Percentiles rank a stretch among this genome's conserved stretches.
Conservation (phyloP, 192 early-diverging fungal genomes). For the Mortierella claussenii region DNA sequence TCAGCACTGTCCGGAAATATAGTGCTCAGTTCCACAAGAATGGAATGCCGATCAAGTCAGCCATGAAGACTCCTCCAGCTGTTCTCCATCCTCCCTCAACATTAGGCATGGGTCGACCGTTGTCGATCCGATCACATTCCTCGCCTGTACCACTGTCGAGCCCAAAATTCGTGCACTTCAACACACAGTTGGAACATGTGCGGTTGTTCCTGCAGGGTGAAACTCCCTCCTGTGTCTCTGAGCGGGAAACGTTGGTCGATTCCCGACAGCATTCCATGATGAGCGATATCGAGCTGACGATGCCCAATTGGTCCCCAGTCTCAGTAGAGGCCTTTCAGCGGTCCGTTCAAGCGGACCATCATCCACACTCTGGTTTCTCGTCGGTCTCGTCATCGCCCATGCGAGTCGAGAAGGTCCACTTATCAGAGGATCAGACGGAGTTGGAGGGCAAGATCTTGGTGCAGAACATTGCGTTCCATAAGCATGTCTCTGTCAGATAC, state of each 20-base stretch:
- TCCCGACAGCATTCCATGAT: conserved; percentile 18
- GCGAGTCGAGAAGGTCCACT: conserved; percentile 63
- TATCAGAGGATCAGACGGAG: conserved; percentile 60
- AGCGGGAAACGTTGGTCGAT: conserved; percentile 42
- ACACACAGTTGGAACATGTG: conserved; percentile 74
- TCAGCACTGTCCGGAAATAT: conserved; percentile 6
- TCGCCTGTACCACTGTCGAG: conserved; percentile 57
- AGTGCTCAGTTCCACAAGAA: conserved; percentile 40
- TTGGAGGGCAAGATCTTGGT: conserved; percentile 79
- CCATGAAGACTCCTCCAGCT: conserved; percentile 30
- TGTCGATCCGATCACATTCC: conserved; percentile 23
- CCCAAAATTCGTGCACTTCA: conserved; percentile 75
- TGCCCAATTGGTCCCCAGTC: conserved; percentile 49
- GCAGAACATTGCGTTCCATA: conserved; percentile 89
- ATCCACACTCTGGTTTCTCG: too few relatives aligned
- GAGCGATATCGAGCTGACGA: conserved; percentile 29
- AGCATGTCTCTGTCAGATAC: conserved; percentile 79
- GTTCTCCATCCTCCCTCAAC: neutral
- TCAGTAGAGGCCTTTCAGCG: conserved; percentile 24
- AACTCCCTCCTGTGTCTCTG: conserved; percentile 63
- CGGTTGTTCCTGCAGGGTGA: conserved; percentile 76
- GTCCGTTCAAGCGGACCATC: conserved; percentile 56
- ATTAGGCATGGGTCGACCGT: conserved; percentile 17
- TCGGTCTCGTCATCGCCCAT: conserved; percentile 20
- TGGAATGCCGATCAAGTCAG: conserved; percentile 43